A percentile compares a stretch with the other conserved stretches of the same genome.
These are phyloP conservation scores for Septoria linicola DNA, from an alignment of 2,329 filamentous ascomycete species.

Conservation along the genomic window DNA sequence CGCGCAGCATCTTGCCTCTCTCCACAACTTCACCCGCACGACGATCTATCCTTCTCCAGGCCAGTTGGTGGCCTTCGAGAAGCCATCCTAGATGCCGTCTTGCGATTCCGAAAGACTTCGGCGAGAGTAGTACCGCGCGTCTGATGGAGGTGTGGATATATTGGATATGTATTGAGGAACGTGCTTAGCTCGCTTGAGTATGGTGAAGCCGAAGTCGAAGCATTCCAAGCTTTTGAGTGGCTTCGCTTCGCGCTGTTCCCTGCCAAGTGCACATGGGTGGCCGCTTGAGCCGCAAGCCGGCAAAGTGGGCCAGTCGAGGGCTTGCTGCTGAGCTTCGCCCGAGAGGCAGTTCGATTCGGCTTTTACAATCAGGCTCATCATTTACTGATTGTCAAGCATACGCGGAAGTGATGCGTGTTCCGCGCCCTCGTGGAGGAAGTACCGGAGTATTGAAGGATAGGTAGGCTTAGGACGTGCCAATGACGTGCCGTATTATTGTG, in stretches of 20 bases:
- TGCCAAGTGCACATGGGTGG: neutral
- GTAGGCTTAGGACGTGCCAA: too few species aligned
- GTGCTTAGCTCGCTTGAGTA: neutral
- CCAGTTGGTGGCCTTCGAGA: neutral
- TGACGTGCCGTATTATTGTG: too few species aligned
- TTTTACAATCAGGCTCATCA: neutral
- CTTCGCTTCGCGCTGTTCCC: neutral
- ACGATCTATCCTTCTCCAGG: slow-evolving; percentile 1
- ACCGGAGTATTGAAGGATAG: too few species aligned
- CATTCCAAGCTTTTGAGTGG: slow-evolving; percentile 16
- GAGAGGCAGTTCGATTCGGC: neutral
- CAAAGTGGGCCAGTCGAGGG: neutral
- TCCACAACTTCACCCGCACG: slow-evolving; percentile 12
- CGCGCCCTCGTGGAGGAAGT: too few species aligned
- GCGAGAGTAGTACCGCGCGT: neutral
- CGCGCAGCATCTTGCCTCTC: neutral
- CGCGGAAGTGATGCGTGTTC: too few species aligned
- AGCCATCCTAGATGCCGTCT: slow-evolving; percentile 4
- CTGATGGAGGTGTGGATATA: neutral
- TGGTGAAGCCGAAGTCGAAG: slow-evolving; percentile 1
- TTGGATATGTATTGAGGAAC: neutral
- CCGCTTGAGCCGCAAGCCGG: neutral
- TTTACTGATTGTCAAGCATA: neutral
- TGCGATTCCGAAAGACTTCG: neutral
- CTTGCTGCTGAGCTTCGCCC: neutral